A percentile compares a stretch with the other conserved stretches of the same genome.
Conservation (phyloP, 306 rosid genomes). For the Glycyrrhiza uralensis region DNA sequence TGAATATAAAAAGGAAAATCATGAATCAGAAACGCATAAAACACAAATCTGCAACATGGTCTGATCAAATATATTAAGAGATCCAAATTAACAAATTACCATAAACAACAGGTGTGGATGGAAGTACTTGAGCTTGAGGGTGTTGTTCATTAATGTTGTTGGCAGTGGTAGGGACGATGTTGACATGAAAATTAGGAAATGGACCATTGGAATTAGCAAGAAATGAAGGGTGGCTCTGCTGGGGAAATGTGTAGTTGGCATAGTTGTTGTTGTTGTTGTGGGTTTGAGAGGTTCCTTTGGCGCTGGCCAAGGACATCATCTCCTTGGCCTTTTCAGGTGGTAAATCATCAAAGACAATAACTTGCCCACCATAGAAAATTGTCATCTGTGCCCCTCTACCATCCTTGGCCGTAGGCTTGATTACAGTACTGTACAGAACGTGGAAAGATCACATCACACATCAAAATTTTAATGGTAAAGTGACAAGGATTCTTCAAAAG, state of each 20-base stretch:
- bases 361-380: slow-evolving; percentile 73
- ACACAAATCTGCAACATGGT: too few species aligned
- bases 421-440: slow-evolving; percentile 35
- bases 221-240: slow-evolving; percentile 23
- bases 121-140: slow-evolving; percentile 34
- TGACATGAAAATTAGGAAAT: slow-evolving; percentile 31
- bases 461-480: too few species aligned
- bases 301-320: slow-evolving; percentile 57
- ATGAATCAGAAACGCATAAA: slow-evolving; percentile 31
- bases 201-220: slow-evolving; percentile 12
- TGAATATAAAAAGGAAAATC: slow-evolving; percentile 20
- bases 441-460: too few species aligned
- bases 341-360: slow-evolving; percentile 58
- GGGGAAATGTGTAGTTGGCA: background rate
- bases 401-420: slow-evolving; percentile 32
- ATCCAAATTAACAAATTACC: slow-evolving; percentile 52
- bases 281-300: slow-evolving; percentile 17
- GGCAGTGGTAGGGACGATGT: background rate
- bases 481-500: too few species aligned
- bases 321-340: slow-evolving; percentile 67
- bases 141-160: slow-evolving; percentile 29
- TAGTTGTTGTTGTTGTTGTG: background rate
- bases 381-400: slow-evolving; percentile 60
- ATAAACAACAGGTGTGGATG: slow-evolving; percentile 38
- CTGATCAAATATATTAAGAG: background rate